phyloP scores from a whole-genome alignment of 1,284 basidiomycete species.

The Mycosarcoma mackinlayi region DNA sequence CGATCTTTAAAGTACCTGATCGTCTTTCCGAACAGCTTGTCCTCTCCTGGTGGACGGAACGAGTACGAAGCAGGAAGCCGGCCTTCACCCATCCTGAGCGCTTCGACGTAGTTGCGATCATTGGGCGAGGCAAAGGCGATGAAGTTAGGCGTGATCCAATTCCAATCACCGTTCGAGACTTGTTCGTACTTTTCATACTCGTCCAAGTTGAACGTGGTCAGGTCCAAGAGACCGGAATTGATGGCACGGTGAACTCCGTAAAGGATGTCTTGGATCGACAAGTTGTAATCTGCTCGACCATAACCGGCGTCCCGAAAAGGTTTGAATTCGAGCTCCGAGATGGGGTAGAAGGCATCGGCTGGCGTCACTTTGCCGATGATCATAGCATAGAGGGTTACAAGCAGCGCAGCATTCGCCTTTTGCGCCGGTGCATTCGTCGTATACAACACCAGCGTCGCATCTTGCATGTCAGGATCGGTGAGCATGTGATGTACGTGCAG shows the following conservation, averaged over 20 bases:
- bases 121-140: constrained; percentile 91
- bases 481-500: constrained; percentile 75
- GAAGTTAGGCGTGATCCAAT: constrained; percentile 78
- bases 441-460: constrained; percentile 84
- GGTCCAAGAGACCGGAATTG: constrained; percentile 85
- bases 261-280: constrained; percentile 86
- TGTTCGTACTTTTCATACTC: constrained; percentile 87
- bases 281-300: constrained; percentile 89
- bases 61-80: constrained; percentile 9
- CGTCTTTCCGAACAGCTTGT: constrained; percentile 74
- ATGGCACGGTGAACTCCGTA: constrained; percentile 97
- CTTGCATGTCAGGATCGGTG: constrained; percentile 69
- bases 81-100: constrained; percentile 67
- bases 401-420: constrained; percentile 92
- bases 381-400: constrained; percentile 89
- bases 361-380: constrained; percentile 91
- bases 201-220: constrained; percentile 84
- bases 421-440: constrained; percentile 83
- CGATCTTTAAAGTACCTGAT: constrained; percentile 89
- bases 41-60: constrained; percentile 20
- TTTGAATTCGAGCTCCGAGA: constrained; percentile 76
- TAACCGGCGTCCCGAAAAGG: constrained; percentile 96
- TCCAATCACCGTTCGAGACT: constrained; percentile 83
- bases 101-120: constrained; percentile 61
- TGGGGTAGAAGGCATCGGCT: constrained; percentile 91